These are phyloP conservation scores for Thielaviopsis cerberus DNA, from an alignment of 2,329 filamentous ascomycete species.

Conservation along the genomic window DNA sequence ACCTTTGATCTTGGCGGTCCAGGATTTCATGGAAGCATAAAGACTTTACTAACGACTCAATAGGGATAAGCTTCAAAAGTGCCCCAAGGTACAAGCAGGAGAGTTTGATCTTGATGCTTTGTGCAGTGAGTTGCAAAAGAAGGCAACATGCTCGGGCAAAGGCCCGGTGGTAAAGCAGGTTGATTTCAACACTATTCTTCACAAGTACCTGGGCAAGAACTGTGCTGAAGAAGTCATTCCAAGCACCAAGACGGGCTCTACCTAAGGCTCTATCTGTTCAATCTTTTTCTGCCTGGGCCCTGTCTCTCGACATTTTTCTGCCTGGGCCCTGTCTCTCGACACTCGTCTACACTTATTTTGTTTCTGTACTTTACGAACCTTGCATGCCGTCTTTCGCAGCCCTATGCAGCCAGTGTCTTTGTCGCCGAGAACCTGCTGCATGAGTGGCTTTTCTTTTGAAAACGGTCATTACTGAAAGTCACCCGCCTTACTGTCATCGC, in stretches of 20 bases:
- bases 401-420: background rate
- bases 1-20: background rate
- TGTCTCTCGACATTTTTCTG: background rate
- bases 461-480: background rate
- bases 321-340: background rate
- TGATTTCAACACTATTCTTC: conserved; percentile 68
- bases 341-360: background rate
- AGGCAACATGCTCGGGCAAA: conserved; percentile 82
- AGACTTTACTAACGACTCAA: conserved; percentile 5
- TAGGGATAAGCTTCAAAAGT: conserved; percentile 72
- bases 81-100: conserved; percentile 71
- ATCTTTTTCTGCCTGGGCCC: background rate
- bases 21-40: background rate
- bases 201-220: conserved; percentile 37
- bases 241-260: background rate
- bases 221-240: conserved; percentile 1
- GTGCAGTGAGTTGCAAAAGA: conserved; percentile 82
- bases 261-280: background rate
- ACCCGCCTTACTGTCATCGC: background rate
- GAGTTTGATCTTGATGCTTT: conserved; percentile 87
- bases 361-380: background rate
- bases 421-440: background rate
- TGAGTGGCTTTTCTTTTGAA: background rate
- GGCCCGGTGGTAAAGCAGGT: conserved; percentile 78
- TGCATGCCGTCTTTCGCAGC: background rate